These are phyloP conservation scores for Leccinum disarticulatum DNA, from an alignment of 768 basidiomycete species.

Conservation along the genomic window DNA sequence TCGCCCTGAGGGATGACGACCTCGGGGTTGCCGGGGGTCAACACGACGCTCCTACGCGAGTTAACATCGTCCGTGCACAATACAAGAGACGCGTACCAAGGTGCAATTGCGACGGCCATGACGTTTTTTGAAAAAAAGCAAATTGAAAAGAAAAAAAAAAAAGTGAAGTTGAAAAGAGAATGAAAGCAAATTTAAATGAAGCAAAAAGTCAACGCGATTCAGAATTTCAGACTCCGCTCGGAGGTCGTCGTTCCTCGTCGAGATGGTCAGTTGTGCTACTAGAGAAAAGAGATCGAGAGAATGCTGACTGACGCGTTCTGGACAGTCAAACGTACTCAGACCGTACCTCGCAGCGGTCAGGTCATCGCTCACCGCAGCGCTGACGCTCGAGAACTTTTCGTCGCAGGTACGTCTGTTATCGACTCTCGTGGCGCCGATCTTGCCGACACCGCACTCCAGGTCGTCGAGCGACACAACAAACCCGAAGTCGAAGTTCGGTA, in stretches of 20 bases:
- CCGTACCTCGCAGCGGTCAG: conserved; percentile 96
- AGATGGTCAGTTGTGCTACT: conserved; percentile 56
- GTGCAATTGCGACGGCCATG: conserved; percentile 63
- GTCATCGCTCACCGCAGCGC: conserved; percentile 94
- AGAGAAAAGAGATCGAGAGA: conserved; percentile 2
- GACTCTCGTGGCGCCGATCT: conserved; percentile 1
- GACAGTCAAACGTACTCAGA: conserved; percentile 89
- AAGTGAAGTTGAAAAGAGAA: neutral
- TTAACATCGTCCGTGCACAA: conserved; percentile 3
- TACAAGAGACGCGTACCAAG: conserved; percentile 51
- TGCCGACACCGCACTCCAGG: conserved; percentile 42
- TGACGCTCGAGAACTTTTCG: conserved; percentile 96
- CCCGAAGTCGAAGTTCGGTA: conserved; percentile 92
- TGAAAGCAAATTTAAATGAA: neutral
- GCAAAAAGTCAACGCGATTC: neutral
- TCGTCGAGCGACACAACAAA: conserved; percentile 96
- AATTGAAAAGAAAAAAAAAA: conserved; percentile 6
- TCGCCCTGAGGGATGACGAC: conserved; percentile 61
- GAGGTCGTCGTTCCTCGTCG: conserved; percentile 13
- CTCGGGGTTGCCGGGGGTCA: conserved; percentile 58
- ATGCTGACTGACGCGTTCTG: conserved; percentile 9
- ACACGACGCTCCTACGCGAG: conserved; percentile 54
- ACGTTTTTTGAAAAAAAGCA: conserved; percentile 17
- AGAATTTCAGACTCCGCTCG: conserved; percentile 48
- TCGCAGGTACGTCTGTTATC: conserved; percentile 54